Evolutionary conservation across 257 asterid species (phyloP).

Genomic region (Solanum chmielewskii): DNA sequence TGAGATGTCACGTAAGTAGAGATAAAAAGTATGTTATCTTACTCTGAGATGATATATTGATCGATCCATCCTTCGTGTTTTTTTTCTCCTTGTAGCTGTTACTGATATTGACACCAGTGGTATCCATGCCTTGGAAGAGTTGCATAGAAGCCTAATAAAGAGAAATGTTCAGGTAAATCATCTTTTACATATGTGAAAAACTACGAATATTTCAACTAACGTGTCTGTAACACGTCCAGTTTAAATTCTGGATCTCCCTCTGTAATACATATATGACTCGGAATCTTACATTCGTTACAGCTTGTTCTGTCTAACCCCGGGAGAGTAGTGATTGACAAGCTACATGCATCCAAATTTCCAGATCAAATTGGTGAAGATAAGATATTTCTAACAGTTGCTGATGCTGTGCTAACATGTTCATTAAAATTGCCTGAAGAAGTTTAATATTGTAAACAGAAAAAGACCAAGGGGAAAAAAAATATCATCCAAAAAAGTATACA

Average conservation of each 20-base stretch:
- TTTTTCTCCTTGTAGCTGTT: slow-evolving; percentile 36
- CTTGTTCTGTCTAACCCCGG: slow-evolving; percentile 83
- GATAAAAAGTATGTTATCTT: neutral
- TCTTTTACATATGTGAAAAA: neutral
- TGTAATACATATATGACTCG: neutral
- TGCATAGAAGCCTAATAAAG: slow-evolving; percentile 53
- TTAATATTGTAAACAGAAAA: neutral
- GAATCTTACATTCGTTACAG: slow-evolving; percentile 24
- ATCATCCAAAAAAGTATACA: neutral
- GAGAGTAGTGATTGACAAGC: slow-evolving; percentile 65
- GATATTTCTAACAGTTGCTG: slow-evolving; percentile 83
- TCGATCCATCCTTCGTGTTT: neutral
- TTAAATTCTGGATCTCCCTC: neutral
- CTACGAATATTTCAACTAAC: neutral
- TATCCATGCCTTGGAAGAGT: slow-evolving; percentile 77
- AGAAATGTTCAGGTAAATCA: slow-evolving; percentile 56
- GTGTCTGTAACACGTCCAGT: neutral
- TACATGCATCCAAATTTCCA: slow-evolving; percentile 44
- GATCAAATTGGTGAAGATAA: slow-evolving; percentile 53
- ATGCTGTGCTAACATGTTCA: slow-evolving; percentile 61
- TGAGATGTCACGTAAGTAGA: slow-evolving; percentile 48
- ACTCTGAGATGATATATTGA: neutral
- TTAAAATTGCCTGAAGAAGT: slow-evolving; percentile 49
- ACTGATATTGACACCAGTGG: slow-evolving; percentile 92
- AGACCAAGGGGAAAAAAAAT: neutral